Evolutionary conservation across 352 stramenopile species (phyloP).

Genomic region (Globisporangium parvum): DNA sequence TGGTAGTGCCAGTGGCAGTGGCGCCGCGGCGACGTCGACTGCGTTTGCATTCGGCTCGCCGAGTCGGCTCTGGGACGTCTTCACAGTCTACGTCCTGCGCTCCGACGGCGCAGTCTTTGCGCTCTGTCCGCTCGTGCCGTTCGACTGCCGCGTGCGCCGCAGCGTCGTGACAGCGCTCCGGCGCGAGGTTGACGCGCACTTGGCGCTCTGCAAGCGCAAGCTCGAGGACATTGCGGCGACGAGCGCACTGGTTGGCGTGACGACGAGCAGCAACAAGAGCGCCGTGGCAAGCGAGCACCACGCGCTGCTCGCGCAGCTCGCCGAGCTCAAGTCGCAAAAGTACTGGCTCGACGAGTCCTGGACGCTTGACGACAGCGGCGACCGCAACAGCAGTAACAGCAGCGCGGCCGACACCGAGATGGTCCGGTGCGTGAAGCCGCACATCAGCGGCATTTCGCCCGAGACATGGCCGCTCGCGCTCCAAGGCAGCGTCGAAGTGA

Average conservation of each 20-base stretch:
- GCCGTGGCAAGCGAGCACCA: constrained; percentile 9
- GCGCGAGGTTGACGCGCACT: constrained; percentile 55
- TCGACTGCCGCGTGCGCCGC: constrained; percentile 38
- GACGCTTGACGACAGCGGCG: constrained; percentile 16
- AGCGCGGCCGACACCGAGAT: constrained; percentile 13
- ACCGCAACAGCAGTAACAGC: background rate
- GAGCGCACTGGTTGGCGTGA: background rate
- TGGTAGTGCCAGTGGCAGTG: background rate
- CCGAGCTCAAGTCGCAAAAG: constrained; percentile 77
- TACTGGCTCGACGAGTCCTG: constrained; percentile 78
- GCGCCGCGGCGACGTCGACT: constrained; percentile 22
- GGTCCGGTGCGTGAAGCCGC: constrained; percentile 41
- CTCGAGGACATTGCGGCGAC: constrained; percentile 14
- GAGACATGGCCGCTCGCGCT: constrained; percentile 73
- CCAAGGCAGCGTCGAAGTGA: constrained; percentile 57
- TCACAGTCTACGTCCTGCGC: constrained; percentile 70
- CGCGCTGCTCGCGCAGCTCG: constrained; percentile 29
- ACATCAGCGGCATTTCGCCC: constrained; percentile 65
- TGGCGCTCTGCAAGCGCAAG: constrained; percentile 47
- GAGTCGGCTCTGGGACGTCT: constrained; percentile 58
- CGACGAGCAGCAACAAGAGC: background rate
- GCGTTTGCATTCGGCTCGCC: constrained; percentile 55
- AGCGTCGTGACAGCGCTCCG: constrained; percentile 42
- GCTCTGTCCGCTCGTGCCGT: constrained; percentile 66
- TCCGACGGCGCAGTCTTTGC: constrained; percentile 67